Percentiles rank a stretch among this genome's conserved stretches.
These are phyloP conservation scores for Aureobasidium sp. DNA, from an alignment of 2,329 filamentous ascomycete genomes.

Conservation along the genomic window DNA sequence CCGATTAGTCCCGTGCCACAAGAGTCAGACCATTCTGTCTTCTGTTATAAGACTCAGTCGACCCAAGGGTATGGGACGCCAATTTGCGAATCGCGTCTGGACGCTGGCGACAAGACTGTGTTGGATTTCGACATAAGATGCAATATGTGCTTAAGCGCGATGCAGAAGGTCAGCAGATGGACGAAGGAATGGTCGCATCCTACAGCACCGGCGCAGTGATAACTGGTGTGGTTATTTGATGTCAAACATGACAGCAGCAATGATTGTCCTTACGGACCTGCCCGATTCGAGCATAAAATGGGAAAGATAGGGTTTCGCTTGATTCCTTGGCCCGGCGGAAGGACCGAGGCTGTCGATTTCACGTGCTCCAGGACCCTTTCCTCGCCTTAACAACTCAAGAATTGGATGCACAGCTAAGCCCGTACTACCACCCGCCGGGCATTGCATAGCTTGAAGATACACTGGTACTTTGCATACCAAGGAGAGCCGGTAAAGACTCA, in stretches of 20 bases:
- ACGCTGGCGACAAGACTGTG: not conserved
- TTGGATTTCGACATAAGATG: not conserved
- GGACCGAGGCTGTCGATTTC: not conserved
- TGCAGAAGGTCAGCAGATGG: constrained; percentile 5
- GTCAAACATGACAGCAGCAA: constrained; percentile 1
- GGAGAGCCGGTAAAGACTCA: not conserved
- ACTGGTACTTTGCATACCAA: not conserved
- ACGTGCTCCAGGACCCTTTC: not conserved
- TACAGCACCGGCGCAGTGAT: not conserved
- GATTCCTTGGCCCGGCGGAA: constrained; percentile 1
- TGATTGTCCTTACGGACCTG: not conserved
- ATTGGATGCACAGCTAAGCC: not conserved
- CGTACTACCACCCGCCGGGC: not conserved
- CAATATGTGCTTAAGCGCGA: not conserved
- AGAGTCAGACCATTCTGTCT: not conserved
- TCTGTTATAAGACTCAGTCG: not conserved
- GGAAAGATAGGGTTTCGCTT: not conserved
- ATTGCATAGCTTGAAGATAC: not conserved
- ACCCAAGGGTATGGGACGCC: not conserved
- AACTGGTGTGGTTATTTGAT: not conserved
- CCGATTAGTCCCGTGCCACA: not conserved
- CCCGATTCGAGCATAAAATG: not conserved
- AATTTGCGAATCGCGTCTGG: not conserved
- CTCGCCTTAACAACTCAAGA: not conserved
- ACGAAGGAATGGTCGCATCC: not conserved